A percentile compares a stretch with the other conserved stretches of the same genome.
Conservation (phyloP, 2,329 filamentous ascomycete species). For the Berkeleyomyces basicola region DNA sequence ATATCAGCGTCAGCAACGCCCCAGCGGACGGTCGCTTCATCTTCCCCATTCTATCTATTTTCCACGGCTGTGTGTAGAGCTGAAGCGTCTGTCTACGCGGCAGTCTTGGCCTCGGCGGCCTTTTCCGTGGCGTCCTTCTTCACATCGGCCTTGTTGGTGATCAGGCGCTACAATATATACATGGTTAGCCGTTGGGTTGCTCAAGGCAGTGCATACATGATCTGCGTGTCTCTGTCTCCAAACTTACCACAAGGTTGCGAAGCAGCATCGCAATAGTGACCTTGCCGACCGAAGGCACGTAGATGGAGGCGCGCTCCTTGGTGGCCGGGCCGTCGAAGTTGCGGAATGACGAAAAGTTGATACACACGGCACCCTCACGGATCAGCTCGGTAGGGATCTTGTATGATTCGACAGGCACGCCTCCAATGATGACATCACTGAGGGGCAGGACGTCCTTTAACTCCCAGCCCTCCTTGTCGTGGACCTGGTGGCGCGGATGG, state of each 20-base stretch:
- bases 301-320: constrained; percentile 92
- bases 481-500: constrained; percentile 71
- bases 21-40: background rate
- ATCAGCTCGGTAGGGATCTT: constrained; percentile 77
- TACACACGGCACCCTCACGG: constrained; percentile 85
- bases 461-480: constrained; percentile 64
- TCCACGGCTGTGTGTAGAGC: background rate
- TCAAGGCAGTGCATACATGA: no score
- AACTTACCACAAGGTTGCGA: constrained; percentile 68
- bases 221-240: background rate
- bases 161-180: constrained; percentile 26
- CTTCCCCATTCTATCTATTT: background rate
- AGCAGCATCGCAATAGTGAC: constrained; percentile 88
- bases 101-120: constrained; percentile 11
- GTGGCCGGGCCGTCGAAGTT: constrained; percentile 76
- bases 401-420: constrained; percentile 74
- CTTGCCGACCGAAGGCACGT: constrained; percentile 92
- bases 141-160: constrained; percentile 28
- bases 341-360: constrained; percentile 93
- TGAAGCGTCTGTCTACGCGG: background rate
- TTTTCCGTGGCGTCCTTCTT: constrained; percentile 22
- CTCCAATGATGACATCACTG: constrained; percentile 88
- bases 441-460: constrained; percentile 68
- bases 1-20: background rate
- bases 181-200: constrained; percentile 16